Evolutionary conservation across 2,329 filamentous ascomycete genomes (phyloP).

Genomic region (Diplodia seriata): DNA sequence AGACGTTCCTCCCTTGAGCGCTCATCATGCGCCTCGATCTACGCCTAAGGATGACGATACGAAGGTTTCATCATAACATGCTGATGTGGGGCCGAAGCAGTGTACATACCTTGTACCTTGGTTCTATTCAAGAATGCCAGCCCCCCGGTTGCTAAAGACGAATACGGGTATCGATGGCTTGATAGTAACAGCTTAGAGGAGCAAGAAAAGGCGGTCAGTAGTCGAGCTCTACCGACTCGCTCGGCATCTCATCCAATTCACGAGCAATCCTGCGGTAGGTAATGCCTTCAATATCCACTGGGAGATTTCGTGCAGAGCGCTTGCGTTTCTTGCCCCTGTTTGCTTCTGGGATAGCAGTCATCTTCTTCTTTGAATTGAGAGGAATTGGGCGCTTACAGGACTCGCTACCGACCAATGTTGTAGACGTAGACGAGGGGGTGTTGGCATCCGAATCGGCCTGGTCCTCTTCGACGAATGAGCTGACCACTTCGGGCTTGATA

Average conservation of each 20-base stretch:
- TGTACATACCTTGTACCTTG: slow-evolving; percentile 1
- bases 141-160: neutral
- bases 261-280: slow-evolving; percentile 36
- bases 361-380: slow-evolving; percentile 30
- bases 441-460: neutral
- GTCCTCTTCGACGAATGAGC: neutral
- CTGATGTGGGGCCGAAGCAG: slow-evolving; percentile 8
- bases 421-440: slow-evolving; percentile 2
- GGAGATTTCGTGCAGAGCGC: slow-evolving; percentile 43
- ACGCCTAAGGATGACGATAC: slow-evolving; percentile 99
- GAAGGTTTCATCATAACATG: slow-evolving; percentile 77
- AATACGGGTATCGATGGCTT: neutral
- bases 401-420: neutral
- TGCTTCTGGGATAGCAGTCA: slow-evolving; percentile 31
- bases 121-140: neutral
- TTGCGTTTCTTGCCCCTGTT: slow-evolving; percentile 48
- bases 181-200: neutral
- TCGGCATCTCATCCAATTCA: slow-evolving; percentile 41
- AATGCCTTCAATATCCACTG: slow-evolving; percentile 37
- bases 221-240: slow-evolving; percentile 53
- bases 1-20: slow-evolving; percentile 30
- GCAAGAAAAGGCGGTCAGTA: slow-evolving; percentile 48
- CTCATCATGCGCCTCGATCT: slow-evolving; percentile 46
- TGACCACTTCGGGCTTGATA: neutral
- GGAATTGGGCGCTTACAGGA: neutral